Conservation (phyloP, 495 filamentous ascomycete genomes). For the Penicillium arizonense region DNA sequence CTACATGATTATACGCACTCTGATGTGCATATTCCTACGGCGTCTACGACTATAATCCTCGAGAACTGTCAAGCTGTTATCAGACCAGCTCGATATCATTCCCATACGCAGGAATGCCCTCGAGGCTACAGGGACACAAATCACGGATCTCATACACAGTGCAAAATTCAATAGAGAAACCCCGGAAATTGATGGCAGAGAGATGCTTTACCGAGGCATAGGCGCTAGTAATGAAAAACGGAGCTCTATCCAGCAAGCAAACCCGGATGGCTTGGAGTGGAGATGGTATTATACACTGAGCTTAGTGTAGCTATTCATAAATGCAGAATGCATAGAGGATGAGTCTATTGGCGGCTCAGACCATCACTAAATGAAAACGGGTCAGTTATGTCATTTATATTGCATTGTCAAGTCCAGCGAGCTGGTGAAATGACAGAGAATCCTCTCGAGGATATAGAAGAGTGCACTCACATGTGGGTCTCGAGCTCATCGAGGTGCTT, state of each 20-base stretch:
- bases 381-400: background rate
- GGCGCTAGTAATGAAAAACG: background rate
- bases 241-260: background rate
- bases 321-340: background rate
- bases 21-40: no score
- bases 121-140: background rate
- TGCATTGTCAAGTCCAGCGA: background rate
- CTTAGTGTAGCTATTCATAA: background rate
- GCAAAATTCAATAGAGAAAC: background rate
- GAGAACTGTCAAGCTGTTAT: no score
- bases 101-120: no score
- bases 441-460: background rate
- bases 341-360: conserved; percentile 2
- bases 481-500: conserved; percentile 80
- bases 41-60: no score
- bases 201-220: background rate
- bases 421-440: background rate
- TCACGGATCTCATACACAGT: background rate
- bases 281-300: conserved; percentile 7
- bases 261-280: background rate
- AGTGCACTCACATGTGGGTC: conserved; percentile 69
- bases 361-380: background rate
- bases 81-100: no score
- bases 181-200: background rate
- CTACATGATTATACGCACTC: no score